phyloP scores from a whole-genome alignment of 2,329 filamentous ascomycete genomes.

The Nigrospora osmanthi region DNA sequence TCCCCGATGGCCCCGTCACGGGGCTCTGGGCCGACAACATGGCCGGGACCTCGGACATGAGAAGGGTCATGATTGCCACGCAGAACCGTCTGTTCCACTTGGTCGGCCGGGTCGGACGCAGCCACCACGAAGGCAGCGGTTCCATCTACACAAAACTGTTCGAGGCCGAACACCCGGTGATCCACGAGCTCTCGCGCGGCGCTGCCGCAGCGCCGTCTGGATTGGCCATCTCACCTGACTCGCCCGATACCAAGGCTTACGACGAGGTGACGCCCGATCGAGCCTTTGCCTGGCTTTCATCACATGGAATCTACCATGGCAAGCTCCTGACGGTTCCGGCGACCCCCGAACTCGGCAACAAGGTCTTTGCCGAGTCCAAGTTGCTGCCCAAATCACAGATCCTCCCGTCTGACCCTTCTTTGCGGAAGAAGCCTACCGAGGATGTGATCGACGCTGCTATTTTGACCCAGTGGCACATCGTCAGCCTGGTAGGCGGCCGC shows the following conservation, averaged over 20 bases:
- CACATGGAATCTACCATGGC: constrained; percentile 84
- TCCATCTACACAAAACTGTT: constrained; percentile 86
- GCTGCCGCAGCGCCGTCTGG: constrained; percentile 53
- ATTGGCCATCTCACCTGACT: constrained; percentile 71
- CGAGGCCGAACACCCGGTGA: constrained; percentile 72
- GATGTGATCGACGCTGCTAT: constrained; percentile 74
- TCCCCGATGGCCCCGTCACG: constrained; percentile 74
- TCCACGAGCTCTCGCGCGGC: constrained; percentile 63
- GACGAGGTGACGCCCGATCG: constrained; percentile 57
- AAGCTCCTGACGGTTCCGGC: constrained; percentile 57
- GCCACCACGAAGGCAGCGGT: constrained; percentile 68
- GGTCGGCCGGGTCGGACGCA: constrained; percentile 65
- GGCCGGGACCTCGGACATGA: constrained; percentile 57
- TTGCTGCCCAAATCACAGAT: constrained; percentile 69
- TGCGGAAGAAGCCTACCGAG: constrained; percentile 56
- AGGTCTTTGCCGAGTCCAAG: constrained; percentile 72
- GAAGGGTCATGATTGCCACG: constrained; percentile 75
- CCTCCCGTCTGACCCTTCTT: constrained; percentile 56
- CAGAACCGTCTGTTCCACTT: constrained; percentile 74
- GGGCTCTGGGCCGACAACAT: constrained; percentile 80
- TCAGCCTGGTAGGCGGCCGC: constrained; percentile 74
- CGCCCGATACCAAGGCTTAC: constrained; percentile 42
- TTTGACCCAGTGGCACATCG: constrained; percentile 88
- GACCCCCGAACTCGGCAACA: constrained; percentile 59
- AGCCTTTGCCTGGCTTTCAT: constrained; percentile 84